Base-by-base conservation (phyloP, 2,329 filamentous ascomycete species). In the Chrysosporium keratinophilum region DNA sequence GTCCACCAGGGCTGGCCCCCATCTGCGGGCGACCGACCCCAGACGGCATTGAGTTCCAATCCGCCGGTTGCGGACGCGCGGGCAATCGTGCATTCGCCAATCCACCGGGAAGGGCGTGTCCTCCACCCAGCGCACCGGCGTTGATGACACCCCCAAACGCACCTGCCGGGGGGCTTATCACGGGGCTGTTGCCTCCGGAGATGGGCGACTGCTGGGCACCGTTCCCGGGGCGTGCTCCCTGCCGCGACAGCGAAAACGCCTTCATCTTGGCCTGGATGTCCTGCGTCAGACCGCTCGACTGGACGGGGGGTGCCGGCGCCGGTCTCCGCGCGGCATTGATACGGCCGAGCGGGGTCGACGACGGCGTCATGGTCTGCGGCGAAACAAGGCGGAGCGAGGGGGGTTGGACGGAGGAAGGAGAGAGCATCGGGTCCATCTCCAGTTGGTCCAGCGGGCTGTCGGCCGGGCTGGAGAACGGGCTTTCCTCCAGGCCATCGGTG, bases 301-400 rank as follows among this genome's bases (percentile, higher is more conserved):
- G 67, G 43, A 50, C 69, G 40, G 70, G 67, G 5, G 71, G 67
- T 31, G 67, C 67, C 17, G 78, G 77, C 19, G 67, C 68, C 12
- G 78, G 78, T 62, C 80, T 74, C 59, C 82, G 74, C 39, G 81
- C 82, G 47, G 81, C 80, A 68, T 84, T 88, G 63, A 95, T 74
- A 55, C 87, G 79, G 40, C 88, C 88, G 3, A 90, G 75, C 40
- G 87, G 83, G 28, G 85, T 93, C n/a, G 89, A 95, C n/a, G 83
- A 89, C 5, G 85, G 73, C 54, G 81, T 87, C 81, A 95, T 89
- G 5, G 58, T 62, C 43, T 56, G 58, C 12, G 59, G 58, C 9
- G 63, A 58, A 5, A 43, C 62, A 62, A 11, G 67, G 57, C 19
- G 66, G 58, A 12, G 66, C 64, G 14, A 62, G 56, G 7, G 63